Base-by-base conservation (phyloP, 2,329 filamentous ascomycete species). In the Aspergillus japonicus region DNA sequence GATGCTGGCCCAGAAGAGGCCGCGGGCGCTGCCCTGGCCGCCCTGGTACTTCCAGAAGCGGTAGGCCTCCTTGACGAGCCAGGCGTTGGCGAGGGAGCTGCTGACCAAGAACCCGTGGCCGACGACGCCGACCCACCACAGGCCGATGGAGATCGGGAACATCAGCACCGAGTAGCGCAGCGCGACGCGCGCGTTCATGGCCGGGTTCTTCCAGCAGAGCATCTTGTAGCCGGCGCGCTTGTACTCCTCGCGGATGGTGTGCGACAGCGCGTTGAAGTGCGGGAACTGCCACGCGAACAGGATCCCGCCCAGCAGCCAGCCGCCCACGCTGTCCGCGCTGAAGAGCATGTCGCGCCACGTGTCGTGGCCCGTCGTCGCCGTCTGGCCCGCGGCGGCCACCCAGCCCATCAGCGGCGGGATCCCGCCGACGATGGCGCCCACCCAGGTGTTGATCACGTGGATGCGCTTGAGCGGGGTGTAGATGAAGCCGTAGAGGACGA, bases 391-490 rank as follows among this genome's bases (percentile, higher is more conserved):
- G 0, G 95, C 95, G 0, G 95, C 95, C 16, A 92, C 91, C 95
- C 95, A 99, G 65, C 95, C 95, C 95, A 99, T 99, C 33, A 99
- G 78, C 0, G 95, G 95, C 0, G 95, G 94, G 58, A 99, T 96
- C 1, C 89, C 93, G 62, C 95, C 95, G 0, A 99, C 91, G 0
- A 99, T 77, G 3, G 93, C 95, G 16, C 95, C 95, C 16, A 96
- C 85, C 95, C 95, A 99, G 0, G 95, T 99, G 72, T 99, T 99
- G 60, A 93, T 78, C 10, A 89, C 90, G 3, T 89, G 90, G 12
- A 97, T 80, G 6, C 92, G 88, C 78, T 99, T 99, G 70, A 98
- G 79, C 0, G 94, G 93, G 0, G 95, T 99, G 76, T 99, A 99
- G 0, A 93, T 81, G 58, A 91, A 94, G 0, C 93, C 95, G 68